phyloP scores from a whole-genome alignment of 75 land plant genomes.

The Picea glauca region DNA sequence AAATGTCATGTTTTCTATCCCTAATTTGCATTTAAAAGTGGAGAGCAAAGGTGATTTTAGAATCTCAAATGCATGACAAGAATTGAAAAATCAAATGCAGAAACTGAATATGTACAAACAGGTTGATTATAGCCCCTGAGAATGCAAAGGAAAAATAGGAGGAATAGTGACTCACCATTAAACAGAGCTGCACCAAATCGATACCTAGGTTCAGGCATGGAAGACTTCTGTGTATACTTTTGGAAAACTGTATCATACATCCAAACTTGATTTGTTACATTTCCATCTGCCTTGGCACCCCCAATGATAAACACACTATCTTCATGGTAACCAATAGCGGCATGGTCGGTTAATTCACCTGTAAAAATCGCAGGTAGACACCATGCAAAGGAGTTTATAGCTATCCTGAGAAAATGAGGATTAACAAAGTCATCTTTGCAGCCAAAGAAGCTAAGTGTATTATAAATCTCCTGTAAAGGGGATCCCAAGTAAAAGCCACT shows the following conservation, averaged over 20 bases:
- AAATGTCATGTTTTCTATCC: background rate
- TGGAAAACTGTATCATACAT: conserved; percentile 35
- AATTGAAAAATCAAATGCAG: background rate
- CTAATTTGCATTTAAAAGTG: background rate
- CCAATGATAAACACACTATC: conserved; percentile 26
- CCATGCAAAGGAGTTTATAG: background rate
- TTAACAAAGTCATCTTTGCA: no score
- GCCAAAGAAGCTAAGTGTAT: no score
- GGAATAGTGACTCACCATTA: conserved; percentile 17
- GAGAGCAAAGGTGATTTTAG: background rate
- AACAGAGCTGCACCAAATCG: conserved; percentile 41
- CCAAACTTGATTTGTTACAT: conserved; percentile 19
- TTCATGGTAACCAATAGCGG: conserved; percentile 20
- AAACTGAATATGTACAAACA: background rate
- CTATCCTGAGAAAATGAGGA: no score
- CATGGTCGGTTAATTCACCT: conserved; percentile 28
- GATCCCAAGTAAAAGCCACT: no score
- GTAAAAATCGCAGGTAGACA: conserved; percentile 1
- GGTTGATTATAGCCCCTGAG: background rate
- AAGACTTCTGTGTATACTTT: conserved; percentile 21
- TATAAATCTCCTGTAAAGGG: no score
- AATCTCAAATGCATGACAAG: background rate
- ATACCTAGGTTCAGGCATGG: conserved; percentile 36
- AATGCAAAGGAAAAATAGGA: background rate
- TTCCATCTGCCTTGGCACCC: conserved; percentile 22